Conservation (phyloP, 805 yeast genomes). For the Alloascoidea hylecoeti region DNA sequence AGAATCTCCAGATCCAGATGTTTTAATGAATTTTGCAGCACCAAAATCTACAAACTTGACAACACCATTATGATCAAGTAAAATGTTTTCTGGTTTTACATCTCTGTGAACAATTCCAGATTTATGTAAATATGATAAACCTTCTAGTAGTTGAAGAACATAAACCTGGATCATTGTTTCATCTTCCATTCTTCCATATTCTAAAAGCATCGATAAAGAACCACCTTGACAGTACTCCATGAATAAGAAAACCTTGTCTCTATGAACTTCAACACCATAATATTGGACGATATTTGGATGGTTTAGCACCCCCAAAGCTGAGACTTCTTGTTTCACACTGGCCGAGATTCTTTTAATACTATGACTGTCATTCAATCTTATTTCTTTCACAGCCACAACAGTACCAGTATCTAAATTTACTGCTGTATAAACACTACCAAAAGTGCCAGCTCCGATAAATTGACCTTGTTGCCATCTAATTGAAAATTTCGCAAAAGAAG, state of each 20-base stretch:
- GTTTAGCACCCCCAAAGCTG: constrained; percentile 83
- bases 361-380: constrained; percentile 78
- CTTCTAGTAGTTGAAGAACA: constrained; percentile 86
- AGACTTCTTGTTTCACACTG: constrained; percentile 90
- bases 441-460: constrained; percentile 89
- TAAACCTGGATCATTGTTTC: constrained; percentile 86
- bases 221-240: constrained; percentile 98
- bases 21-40: constrained; percentile 72
- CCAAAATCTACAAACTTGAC: constrained; percentile 96
- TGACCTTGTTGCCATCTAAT: constrained; percentile 96
- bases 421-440: constrained; percentile 89
- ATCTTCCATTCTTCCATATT: constrained; percentile 91
- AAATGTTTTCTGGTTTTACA: constrained; percentile 87
- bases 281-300: constrained; percentile 96
- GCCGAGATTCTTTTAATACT: constrained; percentile 76
- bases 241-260: constrained; percentile 87
- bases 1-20: constrained; percentile 14
- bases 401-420: constrained; percentile 91
- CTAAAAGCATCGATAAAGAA: constrained; percentile 70
- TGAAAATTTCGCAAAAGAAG: constrained; percentile 78
- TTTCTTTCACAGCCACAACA: constrained; percentile 93
- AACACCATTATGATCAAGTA: constrained; percentile 83
- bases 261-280: constrained; percentile 93
- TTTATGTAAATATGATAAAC: constrained; percentile 86
- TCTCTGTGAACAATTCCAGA: constrained; percentile 95